Base-by-base conservation (phyloP, 495 filamentous ascomycete species). In the Saxophila tyrrhenica region DNA sequence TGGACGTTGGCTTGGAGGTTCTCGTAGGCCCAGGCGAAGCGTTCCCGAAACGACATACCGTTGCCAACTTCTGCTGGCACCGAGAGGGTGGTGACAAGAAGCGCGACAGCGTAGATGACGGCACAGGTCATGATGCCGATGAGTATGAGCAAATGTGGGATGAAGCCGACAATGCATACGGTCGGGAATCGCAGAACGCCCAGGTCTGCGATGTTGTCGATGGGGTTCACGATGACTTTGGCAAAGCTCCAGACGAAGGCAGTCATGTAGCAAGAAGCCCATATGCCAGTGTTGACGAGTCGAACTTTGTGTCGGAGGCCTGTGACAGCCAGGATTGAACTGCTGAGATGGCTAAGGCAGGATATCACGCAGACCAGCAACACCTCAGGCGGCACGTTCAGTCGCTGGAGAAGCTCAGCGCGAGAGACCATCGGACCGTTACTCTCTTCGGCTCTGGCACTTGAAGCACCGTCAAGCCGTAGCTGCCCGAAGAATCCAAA, bases 1-100 rank as follows among this genome's bases (percentile, higher is more conserved):
- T 90, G 88, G 1, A 86, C 79, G 54, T 91, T 87, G 1, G 90
- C 91, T 64, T 95, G 91, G 76, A 98, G 84, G 58, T 96, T 97
- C 25, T 82, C 78, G 60, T 88, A 87, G 1, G 86, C 90, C 48
- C 76, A 65, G 10, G 59, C 57, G 19, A 92, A 70, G 48, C 85
- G 75, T 46, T 80, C 72, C 25, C 70, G 64, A 38, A 84, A 65
- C 0, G 77, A 71, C 20, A 29, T 62, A 51, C 45, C 60, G 0
- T 58, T 29, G 61, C 58, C 54, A 57, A 60, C 51, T 69, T 68
- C 64, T 66, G 64, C 39, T 19, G 82, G 79, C 0, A 83, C 74
- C 3, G 86, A 84, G 39, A 92, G 65, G 1, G 86, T 83, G 0
- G 88, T 89, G 3, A 96, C 73, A 0, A 81, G 25, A 17, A 97